Evolutionary conservation across 352 stramenopile genomes (phyloP), one percentile per base, ranked within the genome.

Genomic region (Pythium phragmiticola): DNA sequence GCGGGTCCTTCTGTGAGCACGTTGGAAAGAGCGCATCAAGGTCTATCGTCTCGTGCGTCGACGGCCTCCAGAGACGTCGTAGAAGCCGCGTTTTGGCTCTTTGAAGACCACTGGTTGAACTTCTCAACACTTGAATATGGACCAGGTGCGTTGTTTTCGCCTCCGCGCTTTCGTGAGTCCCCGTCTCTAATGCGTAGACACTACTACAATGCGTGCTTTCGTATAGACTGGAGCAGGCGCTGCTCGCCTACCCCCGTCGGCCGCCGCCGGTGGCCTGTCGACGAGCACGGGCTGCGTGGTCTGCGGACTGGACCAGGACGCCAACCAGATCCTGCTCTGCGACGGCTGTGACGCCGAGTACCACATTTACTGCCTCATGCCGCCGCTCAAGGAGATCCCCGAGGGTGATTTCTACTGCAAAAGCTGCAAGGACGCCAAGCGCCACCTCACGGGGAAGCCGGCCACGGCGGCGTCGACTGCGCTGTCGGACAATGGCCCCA

Each of bases 261-360:
- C 34, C 34, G 34, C 4, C 34, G 34, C 34, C 11, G 34, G 34
- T 39, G 39, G 39, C 34, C 26, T 37, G 19, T 30, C 19, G 34
- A 43, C 47, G 28, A 48, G 65, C 41, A 61, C 65, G 30, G 66
- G 84, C 52, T 94, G 86, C 63, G 74, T 82, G 28, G 74, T 89
- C 30, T 94, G 86, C 58, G 74, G 86, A 5, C 63, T 76, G 30
- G 78, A 90, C 72, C 80, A 89, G 64, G 80, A 92, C 65, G 84
- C 77, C 23, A 81, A 90, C 70, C 87, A 81, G 60, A 94, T 94
- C 59, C 50, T 94, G 51, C 76, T 94, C 9, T 94, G 86, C 37
- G 86, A 94, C 59, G 83, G 85, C 69, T 94, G 86, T 65, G 82
- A 92, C 56, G 84, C 73, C n/a, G 86, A 94, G 75, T 94, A 93